These are phyloP conservation scores for Incumbomyces delicatus DNA, from an alignment of 2,329 filamentous ascomycete genomes.

Conservation along the genomic window DNA sequence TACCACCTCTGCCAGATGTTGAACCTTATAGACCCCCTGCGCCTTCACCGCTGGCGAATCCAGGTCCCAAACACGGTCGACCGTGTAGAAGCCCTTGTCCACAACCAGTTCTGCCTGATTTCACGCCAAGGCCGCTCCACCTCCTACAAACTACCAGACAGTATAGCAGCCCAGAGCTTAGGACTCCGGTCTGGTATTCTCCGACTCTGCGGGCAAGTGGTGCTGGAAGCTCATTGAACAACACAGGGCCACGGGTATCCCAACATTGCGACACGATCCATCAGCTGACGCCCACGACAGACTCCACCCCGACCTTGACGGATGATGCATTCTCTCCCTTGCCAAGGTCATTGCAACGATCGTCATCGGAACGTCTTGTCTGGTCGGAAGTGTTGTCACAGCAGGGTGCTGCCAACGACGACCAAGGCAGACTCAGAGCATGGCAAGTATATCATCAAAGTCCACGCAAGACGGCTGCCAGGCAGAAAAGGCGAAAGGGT, in stretches of 20 bases:
- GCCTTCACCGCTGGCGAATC: background rate
- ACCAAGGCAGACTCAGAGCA: background rate
- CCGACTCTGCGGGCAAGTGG: background rate
- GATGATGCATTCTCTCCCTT: conserved; percentile 8
- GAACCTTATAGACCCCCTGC: background rate
- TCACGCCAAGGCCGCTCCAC: conserved; percentile 16
- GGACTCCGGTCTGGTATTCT: background rate
- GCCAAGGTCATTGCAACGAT: background rate
- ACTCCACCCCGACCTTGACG: conserved; percentile 5
- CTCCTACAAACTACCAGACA: conserved; percentile 10
- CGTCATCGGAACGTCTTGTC: background rate
- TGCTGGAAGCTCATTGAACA: background rate
- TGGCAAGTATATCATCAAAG: conserved; percentile 1
- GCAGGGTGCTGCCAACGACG: too few relatives aligned
- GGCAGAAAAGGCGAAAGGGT: background rate
- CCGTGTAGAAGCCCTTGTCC: conserved; percentile 18
- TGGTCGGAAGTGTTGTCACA: background rate
- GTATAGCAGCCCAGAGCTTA: conserved; percentile 1
- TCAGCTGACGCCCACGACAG: conserved; percentile 5
- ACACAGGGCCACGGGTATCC: background rate
- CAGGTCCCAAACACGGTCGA: conserved; percentile 2
- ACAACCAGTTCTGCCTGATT: conserved; percentile 15
- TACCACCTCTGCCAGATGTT: background rate
- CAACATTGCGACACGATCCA: conserved; percentile 1
- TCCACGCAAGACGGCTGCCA: background rate